A percentile compares a stretch with the other conserved stretches of the same genome.
Conservation (phyloP, 768 basidiomycete genomes). For the Sporobolomyces pararoseus region DNA sequence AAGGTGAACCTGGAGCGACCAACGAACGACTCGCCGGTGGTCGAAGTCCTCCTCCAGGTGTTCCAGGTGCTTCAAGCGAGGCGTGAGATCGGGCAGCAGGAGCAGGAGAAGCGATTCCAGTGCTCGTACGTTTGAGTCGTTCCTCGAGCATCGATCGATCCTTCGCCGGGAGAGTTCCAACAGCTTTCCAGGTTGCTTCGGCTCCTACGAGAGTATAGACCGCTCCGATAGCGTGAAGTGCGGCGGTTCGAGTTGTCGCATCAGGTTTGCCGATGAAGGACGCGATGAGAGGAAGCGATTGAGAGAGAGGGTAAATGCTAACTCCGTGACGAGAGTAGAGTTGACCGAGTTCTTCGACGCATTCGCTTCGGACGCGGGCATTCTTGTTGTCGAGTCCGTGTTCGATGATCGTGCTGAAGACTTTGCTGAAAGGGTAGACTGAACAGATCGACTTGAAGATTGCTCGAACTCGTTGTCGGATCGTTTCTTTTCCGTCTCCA, state of each 20-base stretch:
- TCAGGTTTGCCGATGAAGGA: slow-evolving; percentile 84
- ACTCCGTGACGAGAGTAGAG: slow-evolving; percentile 78
- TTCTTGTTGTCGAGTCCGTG: slow-evolving; percentile 86
- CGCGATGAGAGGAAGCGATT: slow-evolving; percentile 73
- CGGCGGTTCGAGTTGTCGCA: slow-evolving; percentile 79
- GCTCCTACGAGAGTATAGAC: slow-evolving; percentile 70
- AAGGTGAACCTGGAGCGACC: slow-evolving; percentile 11
- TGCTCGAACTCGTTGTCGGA: slow-evolving; percentile 71
- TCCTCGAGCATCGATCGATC: slow-evolving; percentile 92
- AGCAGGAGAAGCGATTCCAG: slow-evolving; percentile 24
- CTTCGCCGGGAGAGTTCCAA: slow-evolving; percentile 71
- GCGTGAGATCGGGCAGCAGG: slow-evolving; percentile 15
- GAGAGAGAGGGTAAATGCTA: slow-evolving; percentile 65
- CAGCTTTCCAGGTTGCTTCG: slow-evolving; percentile 76
- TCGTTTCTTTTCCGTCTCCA: slow-evolving; percentile 82
- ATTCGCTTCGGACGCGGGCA: slow-evolving; percentile 82
- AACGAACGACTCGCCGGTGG: background rate
- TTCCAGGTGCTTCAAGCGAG: background rate
- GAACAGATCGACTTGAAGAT: slow-evolving; percentile 80
- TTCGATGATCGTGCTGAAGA: slow-evolving; percentile 82
- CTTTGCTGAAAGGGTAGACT: slow-evolving; percentile 86
- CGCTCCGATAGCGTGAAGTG: slow-evolving; percentile 75
- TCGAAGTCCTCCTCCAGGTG: slow-evolving; percentile 12
- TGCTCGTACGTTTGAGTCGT: slow-evolving; percentile 54
- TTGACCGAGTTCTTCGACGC: slow-evolving; percentile 72